Conservation (phyloP, 441 rosid species). For the Jatropha podagrica region DNA sequence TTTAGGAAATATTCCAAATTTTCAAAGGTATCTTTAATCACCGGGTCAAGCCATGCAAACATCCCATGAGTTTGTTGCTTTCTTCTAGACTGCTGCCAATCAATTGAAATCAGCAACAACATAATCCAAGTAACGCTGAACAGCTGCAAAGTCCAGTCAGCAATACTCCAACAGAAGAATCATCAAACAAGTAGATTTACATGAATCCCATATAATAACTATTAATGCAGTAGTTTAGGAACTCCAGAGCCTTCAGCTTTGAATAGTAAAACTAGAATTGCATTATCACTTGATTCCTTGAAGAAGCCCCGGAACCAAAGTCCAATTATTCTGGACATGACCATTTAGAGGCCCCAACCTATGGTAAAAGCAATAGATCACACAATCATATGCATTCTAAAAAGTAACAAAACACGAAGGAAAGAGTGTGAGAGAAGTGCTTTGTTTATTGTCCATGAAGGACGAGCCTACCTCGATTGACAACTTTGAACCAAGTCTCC, state of each 20-base stretch:
- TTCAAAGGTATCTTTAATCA: slow-evolving; percentile 33
- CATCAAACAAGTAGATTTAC: slow-evolving; percentile 50
- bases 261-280: slow-evolving; percentile 45
- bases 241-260: slow-evolving; percentile 52
- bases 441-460: slow-evolving; percentile 38
- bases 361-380: slow-evolving; percentile 65
- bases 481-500: slow-evolving; percentile 47
- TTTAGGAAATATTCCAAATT: slow-evolving; percentile 43
- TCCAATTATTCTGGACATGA: slow-evolving; percentile 51
- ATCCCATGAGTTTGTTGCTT: slow-evolving; percentile 60
- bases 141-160: slow-evolving; percentile 58
- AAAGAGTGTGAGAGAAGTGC: slow-evolving; percentile 31
- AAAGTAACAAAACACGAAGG: slow-evolving; percentile 30
- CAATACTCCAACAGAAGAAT: slow-evolving; percentile 61
- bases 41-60: slow-evolving; percentile 64
- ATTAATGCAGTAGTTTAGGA: slow-evolving; percentile 45
- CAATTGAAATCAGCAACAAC: slow-evolving; percentile 65
- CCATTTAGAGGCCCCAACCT: slow-evolving; percentile 51
- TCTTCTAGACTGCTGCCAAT: slow-evolving; percentile 64
- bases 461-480: slow-evolving; percentile 58
- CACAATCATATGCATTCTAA: slow-evolving; percentile 59
- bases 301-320: slow-evolving; percentile 48
- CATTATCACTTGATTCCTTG: slow-evolving; percentile 57
- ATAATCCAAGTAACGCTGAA: slow-evolving; percentile 52
- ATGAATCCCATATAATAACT: slow-evolving; percentile 36